Evolutionary conservation across 768 basidiomycete genomes (phyloP).

Genomic region (Mycena floridula): DNA sequence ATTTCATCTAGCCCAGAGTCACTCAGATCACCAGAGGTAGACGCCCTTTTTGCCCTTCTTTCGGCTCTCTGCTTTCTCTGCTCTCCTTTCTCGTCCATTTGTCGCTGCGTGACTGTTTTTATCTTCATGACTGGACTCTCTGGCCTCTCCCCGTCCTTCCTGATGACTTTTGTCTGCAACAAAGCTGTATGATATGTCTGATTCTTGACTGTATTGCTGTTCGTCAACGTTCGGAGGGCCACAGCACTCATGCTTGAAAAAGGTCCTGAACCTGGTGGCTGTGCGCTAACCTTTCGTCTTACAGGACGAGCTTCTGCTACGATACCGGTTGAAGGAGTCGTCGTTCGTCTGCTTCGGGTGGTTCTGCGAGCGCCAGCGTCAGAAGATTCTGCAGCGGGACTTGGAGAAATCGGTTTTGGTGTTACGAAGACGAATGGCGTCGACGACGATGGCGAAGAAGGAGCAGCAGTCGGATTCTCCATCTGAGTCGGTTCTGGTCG

Average conservation of each 20-base stretch:
- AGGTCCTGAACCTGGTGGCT: conserved; percentile 30
- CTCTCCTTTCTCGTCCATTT: conserved; percentile 54
- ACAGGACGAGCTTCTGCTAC: too few species aligned
- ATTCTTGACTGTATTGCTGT: conserved; percentile 66
- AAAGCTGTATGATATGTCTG: conserved; percentile 56
- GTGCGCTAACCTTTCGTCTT: too few species aligned
- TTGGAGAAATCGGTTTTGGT: too few species aligned
- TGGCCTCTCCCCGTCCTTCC: conserved; percentile 63
- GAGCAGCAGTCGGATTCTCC: too few species aligned
- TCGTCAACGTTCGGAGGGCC: conserved; percentile 65
- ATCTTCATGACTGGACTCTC: conserved; percentile 77
- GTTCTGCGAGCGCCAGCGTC: too few species aligned
- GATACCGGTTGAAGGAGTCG: too few species aligned
- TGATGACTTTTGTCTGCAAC: conserved; percentile 65
- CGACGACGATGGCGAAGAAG: too few species aligned
- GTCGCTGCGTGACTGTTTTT: conserved; percentile 58
- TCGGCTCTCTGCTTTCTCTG: conserved; percentile 54
- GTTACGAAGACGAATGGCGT: too few species aligned
- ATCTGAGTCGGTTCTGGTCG: too few species aligned
- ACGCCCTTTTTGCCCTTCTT: conserved; percentile 42
- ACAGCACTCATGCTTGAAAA: conserved; percentile 66
- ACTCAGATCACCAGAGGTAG: conserved; percentile 17
- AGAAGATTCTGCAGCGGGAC: too few species aligned
- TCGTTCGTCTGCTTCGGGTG: too few species aligned
- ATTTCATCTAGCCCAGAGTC: conserved; percentile 25